Evolutionary conservation across 2,329 filamentous ascomycete genomes (phyloP).

Genomic region (Graphilbum sp.): DNA sequence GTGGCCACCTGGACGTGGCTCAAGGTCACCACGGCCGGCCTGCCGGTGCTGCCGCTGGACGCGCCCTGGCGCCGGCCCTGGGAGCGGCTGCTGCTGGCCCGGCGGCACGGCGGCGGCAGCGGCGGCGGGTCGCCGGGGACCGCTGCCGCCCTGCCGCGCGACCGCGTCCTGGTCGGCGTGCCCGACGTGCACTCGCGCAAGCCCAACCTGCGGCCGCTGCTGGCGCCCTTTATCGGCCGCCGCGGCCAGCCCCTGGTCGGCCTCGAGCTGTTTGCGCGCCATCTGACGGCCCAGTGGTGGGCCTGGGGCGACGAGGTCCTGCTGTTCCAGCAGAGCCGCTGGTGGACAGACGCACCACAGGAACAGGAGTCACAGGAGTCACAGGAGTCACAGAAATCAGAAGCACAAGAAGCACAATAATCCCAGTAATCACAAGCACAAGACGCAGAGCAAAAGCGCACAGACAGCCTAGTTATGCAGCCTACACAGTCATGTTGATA

Average conservation of each 20-base stretch:
- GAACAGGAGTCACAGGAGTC: too few species aligned
- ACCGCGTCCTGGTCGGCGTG: conserved; percentile 49
- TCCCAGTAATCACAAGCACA: too few species aligned
- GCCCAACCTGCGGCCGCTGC: conserved; percentile 48
- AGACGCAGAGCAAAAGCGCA: too few species aligned
- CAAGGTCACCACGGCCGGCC: conserved; percentile 50
- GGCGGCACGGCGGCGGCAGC: conserved; percentile 21
- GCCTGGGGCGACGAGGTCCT: conserved; percentile 62
- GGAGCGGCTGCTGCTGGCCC: conserved; percentile 53
- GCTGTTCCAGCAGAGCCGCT: conserved; percentile 40
- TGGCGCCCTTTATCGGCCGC: conserved; percentile 20
- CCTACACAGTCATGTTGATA: too few species aligned
- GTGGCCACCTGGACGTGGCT: conserved; percentile 65
- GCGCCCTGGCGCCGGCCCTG: conserved; percentile 58
- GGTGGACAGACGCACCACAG: conserved; percentile 2
- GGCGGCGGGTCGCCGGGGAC: conserved; percentile 14
- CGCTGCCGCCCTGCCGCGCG: conserved; percentile 5
- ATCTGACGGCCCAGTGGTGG: conserved; percentile 62
- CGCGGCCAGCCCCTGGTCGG: conserved; percentile 25
- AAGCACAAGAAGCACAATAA: too few species aligned
- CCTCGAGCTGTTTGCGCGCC: conserved; percentile 64
- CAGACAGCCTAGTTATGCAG: too few species aligned
- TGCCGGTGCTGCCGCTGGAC: conserved; percentile 45
- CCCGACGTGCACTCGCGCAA: conserved; percentile 69
- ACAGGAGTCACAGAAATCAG: too few species aligned